Evolutionary conservation across 2,329 filamentous ascomycete species (phyloP), one percentile per base, ranked within the genome.

Genomic region (Arthrobotrys musiformis): DNA sequence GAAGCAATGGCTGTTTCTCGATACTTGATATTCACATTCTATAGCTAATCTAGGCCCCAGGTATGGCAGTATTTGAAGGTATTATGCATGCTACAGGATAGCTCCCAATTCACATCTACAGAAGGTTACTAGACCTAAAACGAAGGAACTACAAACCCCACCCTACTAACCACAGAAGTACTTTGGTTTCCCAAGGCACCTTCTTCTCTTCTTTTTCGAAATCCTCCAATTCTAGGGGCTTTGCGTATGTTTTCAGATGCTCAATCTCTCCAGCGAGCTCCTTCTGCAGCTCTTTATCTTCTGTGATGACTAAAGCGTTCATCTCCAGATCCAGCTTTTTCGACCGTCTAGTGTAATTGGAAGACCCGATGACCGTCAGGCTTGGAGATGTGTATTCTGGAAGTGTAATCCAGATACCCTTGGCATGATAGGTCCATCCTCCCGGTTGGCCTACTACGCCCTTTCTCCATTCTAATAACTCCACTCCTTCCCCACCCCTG

Each of bases 401-500:
- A 67, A 94, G 86, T 0, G 92, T 93, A 26, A 97, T 87, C 94
- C 94, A 98, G 1, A 98, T 86, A 0, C 95, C 95, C 84, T 99
- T 99, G 56, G 95, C 95, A 81, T 99, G 95, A 83, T 99, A 99
- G 0, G 94, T 97, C 95, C 96, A 99, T 0, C 93, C 94, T 0
- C 86, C 92, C 0, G 92, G 90, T 80, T 93, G 88, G 17, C 92
- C 92, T 1, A 97, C 92, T 0, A 90, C 92, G 7, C 95, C 95
- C 52, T 87, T 87, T 5, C 91, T 89, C 95, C 95, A 99, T 84
- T 99, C 95, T 78, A 93, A 92, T 2, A 99, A 86, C 2, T 88
- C 84, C 28, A 97, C 91, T 8, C 87, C 86, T 0, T 87, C 85
- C 9, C 86, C 86, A 3, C 88, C 84, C 1, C 87, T 86, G 6